These are phyloP conservation scores for Trichophyton mentagrophytes DNA, from an alignment of 2,329 filamentous ascomycete species.

Conservation along the genomic window DNA sequence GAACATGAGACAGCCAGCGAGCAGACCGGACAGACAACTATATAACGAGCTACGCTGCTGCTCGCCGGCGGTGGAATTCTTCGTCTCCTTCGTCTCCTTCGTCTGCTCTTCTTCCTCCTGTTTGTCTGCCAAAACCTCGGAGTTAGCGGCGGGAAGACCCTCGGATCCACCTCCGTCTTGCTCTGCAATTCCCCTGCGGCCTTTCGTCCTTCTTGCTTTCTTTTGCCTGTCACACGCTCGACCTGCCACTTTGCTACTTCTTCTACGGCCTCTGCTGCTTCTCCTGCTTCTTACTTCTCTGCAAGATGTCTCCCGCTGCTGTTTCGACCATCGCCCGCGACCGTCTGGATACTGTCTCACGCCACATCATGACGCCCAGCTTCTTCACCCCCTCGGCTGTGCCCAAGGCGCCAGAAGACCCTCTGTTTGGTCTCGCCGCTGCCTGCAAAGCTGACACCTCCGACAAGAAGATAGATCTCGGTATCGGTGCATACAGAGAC, in stretches of 20 bases:
- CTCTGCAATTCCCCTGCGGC: background rate
- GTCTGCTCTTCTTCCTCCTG: background rate
- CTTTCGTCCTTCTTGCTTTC: background rate
- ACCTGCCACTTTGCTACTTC: background rate
- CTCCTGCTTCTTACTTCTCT: background rate
- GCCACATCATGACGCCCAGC: slow-evolving; percentile 13
- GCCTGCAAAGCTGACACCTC: slow-evolving; percentile 69
- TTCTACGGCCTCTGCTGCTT: background rate
- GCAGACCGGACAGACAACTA: background rate
- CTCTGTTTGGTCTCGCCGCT: slow-evolving; percentile 83
- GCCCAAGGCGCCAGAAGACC: slow-evolving; percentile 84
- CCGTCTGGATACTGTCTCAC: slow-evolving; percentile 12
- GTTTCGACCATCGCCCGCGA: slow-evolving; percentile 8
- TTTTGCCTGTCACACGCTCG: background rate
- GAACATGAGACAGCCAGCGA: background rate
- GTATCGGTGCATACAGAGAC: slow-evolving; percentile 89
- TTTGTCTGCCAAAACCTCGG: background rate
- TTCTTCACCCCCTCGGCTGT: slow-evolving; percentile 65
- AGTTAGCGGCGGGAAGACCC: background rate
- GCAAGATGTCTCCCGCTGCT: background rate
- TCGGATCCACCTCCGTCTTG: background rate
- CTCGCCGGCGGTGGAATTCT: background rate
- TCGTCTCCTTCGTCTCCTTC: background rate
- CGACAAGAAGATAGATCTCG: slow-evolving; percentile 79
- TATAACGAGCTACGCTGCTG: background rate